Evolutionary conservation across 192 early-diverging fungal species (phyloP).

Genomic region (Podila epigama): DNA sequence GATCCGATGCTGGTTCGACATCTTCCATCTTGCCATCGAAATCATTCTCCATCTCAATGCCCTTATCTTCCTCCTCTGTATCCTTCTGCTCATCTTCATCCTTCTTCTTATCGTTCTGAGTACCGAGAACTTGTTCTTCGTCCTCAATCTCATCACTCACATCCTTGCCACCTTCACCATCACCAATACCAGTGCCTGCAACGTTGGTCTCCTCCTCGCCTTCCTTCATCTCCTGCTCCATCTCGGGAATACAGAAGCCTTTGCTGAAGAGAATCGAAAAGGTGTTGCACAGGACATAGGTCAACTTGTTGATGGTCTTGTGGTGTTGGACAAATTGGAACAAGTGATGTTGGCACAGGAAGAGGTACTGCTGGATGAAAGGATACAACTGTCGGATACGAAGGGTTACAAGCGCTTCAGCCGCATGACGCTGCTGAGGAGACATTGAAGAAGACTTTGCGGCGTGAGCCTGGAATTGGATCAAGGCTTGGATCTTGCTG

Average conservation of each 20-base stretch:
- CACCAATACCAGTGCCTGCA: slow-evolving; percentile 87
- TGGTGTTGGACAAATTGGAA: slow-evolving; percentile 67
- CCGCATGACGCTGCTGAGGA: slow-evolving; percentile 16
- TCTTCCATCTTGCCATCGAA: slow-evolving; percentile 94
- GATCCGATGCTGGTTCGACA: slow-evolving; percentile 71
- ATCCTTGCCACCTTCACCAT: slow-evolving; percentile 93
- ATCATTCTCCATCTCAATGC: slow-evolving; percentile 96
- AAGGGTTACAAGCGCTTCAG: slow-evolving; percentile 42
- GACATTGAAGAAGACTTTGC: background rate
- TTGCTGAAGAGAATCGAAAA: slow-evolving; percentile 77
- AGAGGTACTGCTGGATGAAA: slow-evolving; percentile 69
- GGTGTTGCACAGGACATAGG: slow-evolving; percentile 73
- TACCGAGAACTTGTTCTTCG: slow-evolving; percentile 93
- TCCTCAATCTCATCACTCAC: slow-evolving; percentile 98
- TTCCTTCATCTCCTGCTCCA: slow-evolving; percentile 66
- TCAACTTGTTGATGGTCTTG: slow-evolving; percentile 74
- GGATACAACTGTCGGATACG: slow-evolving; percentile 59
- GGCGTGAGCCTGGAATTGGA: slow-evolving; percentile 11
- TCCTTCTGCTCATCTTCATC: slow-evolving; percentile 64
- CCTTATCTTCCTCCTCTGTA: slow-evolving; percentile 83
- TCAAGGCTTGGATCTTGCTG: slow-evolving; percentile 26
- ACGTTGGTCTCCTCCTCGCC: slow-evolving; percentile 62
- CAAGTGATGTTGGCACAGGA: slow-evolving; percentile 65
- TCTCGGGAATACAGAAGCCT: slow-evolving; percentile 88
- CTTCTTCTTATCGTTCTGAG: slow-evolving; percentile 76